Conservation (phyloP, 768 basidiomycete species). For the Antrodiella citrinella region DNA sequence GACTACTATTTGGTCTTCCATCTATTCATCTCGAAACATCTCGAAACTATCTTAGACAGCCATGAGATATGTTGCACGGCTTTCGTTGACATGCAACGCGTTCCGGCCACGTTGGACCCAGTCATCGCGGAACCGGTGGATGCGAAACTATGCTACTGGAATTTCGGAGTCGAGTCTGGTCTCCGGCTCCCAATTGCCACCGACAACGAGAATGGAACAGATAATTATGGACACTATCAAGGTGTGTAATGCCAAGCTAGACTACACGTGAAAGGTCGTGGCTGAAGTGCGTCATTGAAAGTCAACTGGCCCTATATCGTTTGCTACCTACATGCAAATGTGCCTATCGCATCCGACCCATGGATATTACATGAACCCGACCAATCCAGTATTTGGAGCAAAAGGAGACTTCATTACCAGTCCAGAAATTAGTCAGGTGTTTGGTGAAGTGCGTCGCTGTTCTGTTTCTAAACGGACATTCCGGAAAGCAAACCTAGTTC, state of each 20-base stretch:
- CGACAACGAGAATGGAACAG: slow-evolving; percentile 40
- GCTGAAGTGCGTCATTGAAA: slow-evolving; percentile 20
- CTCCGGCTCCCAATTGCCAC: not conserved
- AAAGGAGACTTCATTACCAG: slow-evolving; percentile 93
- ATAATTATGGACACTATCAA: slow-evolving; percentile 66
- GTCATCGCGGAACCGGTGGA: not conserved
- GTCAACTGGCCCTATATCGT: slow-evolving; percentile 85
- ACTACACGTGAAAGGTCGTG: not conserved
- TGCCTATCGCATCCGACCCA: slow-evolving; percentile 84
- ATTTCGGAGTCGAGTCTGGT: not conserved
- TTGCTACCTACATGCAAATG: slow-evolving; percentile 86
- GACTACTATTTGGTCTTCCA: too few species aligned
- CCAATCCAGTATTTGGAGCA: slow-evolving; percentile 72
- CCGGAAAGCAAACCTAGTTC: slow-evolving; percentile 31
- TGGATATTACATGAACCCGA: slow-evolving; percentile 84
- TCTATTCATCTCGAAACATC: too few species aligned
- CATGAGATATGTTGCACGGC: not conserved
- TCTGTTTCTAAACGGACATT: slow-evolving; percentile 2
- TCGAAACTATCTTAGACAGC: too few species aligned
- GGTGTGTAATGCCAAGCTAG: slow-evolving; percentile 28
- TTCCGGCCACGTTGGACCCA: not conserved
- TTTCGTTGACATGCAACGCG: not conserved
- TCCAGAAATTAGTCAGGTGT: slow-evolving; percentile 93
- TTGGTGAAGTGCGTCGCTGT: slow-evolving; percentile 74
- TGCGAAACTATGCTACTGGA: not conserved